Conservation (phyloP, 2,329 filamentous ascomycete genomes). For the Colletotrichum sp. region DNA sequence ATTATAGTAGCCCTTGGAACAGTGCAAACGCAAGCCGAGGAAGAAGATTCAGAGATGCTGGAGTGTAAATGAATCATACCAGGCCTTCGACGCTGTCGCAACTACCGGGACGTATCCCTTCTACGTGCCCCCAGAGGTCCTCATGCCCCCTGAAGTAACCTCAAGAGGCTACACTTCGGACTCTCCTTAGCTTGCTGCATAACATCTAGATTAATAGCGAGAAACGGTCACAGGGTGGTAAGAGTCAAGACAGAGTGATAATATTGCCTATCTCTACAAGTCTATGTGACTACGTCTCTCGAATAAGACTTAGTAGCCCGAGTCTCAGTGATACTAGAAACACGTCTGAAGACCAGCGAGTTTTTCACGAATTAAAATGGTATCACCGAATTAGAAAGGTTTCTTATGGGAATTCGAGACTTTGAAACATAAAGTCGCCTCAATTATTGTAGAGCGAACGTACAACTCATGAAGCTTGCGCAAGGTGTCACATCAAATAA, state of each 20-base stretch:
- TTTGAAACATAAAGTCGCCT: background rate
- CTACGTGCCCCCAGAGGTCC: background rate
- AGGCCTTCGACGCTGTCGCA: background rate
- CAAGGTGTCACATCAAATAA: background rate
- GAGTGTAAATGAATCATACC: background rate
- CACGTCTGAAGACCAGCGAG: background rate
- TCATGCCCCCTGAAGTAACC: background rate
- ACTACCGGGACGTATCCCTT: background rate
- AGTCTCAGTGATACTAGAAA: background rate
- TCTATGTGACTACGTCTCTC: background rate
- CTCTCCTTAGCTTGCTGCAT: background rate
- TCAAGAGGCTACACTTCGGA: background rate
- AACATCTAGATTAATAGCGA: rapidly evolving
- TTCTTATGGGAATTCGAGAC: background rate
- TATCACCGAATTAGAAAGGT: background rate
- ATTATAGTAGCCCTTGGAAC: background rate
- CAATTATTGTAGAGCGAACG: background rate
- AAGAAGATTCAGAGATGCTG: rapidly evolving
- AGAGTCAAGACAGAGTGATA: too few relatives aligned
- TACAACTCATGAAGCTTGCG: background rate
- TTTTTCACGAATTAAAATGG: background rate
- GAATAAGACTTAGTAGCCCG: background rate
- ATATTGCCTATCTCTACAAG: background rate
- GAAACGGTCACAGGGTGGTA: background rate
- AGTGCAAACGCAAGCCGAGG: background rate